phyloP scores from a whole-genome alignment of 352 stramenopile species.

The Phytophthora chlamydospora region DNA sequence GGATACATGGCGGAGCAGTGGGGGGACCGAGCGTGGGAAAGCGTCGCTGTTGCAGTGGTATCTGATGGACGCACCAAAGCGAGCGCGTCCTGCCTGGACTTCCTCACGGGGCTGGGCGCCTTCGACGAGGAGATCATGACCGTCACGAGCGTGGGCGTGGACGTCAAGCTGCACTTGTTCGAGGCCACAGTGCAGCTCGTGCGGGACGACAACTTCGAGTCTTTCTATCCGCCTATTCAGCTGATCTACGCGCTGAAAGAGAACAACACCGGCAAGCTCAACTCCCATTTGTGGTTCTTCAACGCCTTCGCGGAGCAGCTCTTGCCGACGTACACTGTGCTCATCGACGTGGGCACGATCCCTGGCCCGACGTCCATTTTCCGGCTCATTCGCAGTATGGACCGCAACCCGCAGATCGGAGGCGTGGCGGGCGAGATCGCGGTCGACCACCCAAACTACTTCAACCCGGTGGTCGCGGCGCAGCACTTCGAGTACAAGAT shows the following conservation, averaged over 20 bases:
- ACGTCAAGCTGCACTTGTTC: constrained; percentile 54
- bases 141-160: constrained; percentile 46
- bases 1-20: constrained; percentile 50
- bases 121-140: constrained; percentile 69
- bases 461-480: constrained; percentile 49
- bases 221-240: constrained; percentile 56
- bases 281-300: constrained; percentile 68
- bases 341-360: constrained; percentile 57
- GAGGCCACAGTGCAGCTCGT: constrained; percentile 53
- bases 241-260: constrained; percentile 62
- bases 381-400: constrained; percentile 53
- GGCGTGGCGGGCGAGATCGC: constrained; percentile 55
- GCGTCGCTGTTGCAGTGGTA: constrained; percentile 44
- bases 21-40: constrained; percentile 47
- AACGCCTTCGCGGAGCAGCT: constrained; percentile 64
- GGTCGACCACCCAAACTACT: constrained; percentile 50
- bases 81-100: constrained; percentile 46
- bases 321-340: constrained; percentile 53
- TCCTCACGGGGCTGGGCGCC: constrained; percentile 39
- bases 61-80: constrained; percentile 55
- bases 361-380: constrained; percentile 47
- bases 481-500: constrained; percentile 70
- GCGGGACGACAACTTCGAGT: constrained; percentile 46
- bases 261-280: constrained; percentile 53
- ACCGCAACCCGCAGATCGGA: constrained; percentile 56